phyloP scores from a whole-genome alignment of 306 rosid species.

The Ormosia semicastrata region DNA sequence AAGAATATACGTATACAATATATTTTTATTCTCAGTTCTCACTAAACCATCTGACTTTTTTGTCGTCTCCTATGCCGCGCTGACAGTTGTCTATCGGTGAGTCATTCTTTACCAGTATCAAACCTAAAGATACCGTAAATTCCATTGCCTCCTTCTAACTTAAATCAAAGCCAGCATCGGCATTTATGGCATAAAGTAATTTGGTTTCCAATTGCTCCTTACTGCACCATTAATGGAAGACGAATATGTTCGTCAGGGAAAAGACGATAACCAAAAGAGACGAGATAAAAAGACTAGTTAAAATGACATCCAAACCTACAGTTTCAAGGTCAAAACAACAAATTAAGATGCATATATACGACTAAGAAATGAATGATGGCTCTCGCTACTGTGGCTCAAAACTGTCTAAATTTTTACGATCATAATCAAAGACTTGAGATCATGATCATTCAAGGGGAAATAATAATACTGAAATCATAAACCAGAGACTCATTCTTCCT shows the following conservation, averaged over 20 bases:
- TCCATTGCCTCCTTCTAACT: constrained; percentile 48
- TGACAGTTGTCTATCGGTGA: not conserved
- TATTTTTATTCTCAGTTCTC: constrained; percentile 16
- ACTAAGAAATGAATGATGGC: not conserved
- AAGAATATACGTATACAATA: constrained; percentile 24
- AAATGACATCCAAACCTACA: not conserved
- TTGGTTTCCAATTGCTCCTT: constrained; percentile 88
- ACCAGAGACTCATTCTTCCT: not conserved
- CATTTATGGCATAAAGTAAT: constrained; percentile 84
- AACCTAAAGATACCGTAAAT: constrained; percentile 10
- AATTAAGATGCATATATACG: not conserved
- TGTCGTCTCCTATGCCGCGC: constrained; percentile 14
- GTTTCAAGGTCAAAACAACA: not conserved
- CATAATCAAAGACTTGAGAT: not conserved
- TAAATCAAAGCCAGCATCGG: constrained; percentile 97
- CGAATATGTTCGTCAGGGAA: constrained; percentile 1
- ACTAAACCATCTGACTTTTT: not conserved
- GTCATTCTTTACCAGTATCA: not conserved
- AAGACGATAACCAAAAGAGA: not conserved
- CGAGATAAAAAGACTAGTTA: not conserved
- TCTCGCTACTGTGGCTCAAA: not conserved
- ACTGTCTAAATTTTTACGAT: not conserved
- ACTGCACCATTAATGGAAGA: constrained; percentile 44
- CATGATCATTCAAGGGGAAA: not conserved
- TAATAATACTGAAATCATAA: not conserved